Evolutionary conservation across 257 asterid species (phyloP), one percentile per base, ranked within the genome.

Genomic region (Echium plantagineum): DNA sequence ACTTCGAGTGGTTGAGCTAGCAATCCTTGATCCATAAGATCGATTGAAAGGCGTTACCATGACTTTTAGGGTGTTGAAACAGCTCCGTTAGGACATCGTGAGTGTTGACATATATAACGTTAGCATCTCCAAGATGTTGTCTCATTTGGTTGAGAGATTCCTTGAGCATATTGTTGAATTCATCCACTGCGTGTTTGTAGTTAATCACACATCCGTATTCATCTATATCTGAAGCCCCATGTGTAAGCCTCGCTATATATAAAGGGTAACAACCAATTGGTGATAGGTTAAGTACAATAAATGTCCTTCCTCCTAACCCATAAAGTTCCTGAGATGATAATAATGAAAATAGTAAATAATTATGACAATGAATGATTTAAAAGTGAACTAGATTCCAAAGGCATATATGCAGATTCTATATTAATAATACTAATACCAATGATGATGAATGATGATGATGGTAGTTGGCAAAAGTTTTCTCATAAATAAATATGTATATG

Each of bases 241-340:
- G 94, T 49, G 87, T 4, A 81, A 59, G 80, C 69, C 69, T 74
- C 71, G 53, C 65, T 32, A 82, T 55, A 67, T 55, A 73, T 16
- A 81, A 69, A 1, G 85, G 82, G 62, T 80, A 78, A 22, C 89
- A 85, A 15, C 94, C 88, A 9, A 85, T 19, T 7, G 94, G 90
- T 13, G 76, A 80, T 6, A 80, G 64, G 61, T 80, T 83, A 21
- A 78, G 69, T 15, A 85, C 87, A 66, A 81, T 60, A 62, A 85
- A 73, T 7, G 87, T 76, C 19, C 85, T 71, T 9, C 86, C 86
- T 30, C 91, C 94, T 10, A 77, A 18, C 51, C 42, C 18, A 58
- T 80, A 68, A 8, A 85, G 68, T 26, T 75, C 84, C 94, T 80
- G 66, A 8, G n/a, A n/a, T n/a, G n/a, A n/a, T n/a, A n/a, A n/a